Base-by-base conservation (phyloP, 441 rosid genomes). In the Isatis lusitanica region DNA sequence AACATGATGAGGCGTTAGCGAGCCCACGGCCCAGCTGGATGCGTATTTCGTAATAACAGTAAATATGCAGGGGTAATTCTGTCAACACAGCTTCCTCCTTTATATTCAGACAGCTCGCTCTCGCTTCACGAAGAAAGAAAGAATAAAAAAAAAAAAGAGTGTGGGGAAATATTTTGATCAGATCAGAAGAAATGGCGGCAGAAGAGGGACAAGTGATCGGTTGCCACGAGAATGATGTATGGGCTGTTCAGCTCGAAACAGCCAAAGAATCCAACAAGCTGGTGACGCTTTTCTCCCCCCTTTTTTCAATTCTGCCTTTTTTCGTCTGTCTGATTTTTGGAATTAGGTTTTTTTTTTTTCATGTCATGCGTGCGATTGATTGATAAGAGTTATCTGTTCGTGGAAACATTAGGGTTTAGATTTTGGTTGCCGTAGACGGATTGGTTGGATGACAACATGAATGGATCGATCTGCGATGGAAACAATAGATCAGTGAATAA, bases 131-230 rank as follows among this genome's bases (percentile, higher is more conserved):
- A 15, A 18, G 13, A 43, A 9, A 3, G 28, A 2, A 2, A 21
- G 24, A 21, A 21, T 26, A 26, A 26, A 51, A 35, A 12, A 11
- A 4, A 26, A 26, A 51, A 35, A 12, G 8, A 4, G 56, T 21
- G 50, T 43, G 3, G 28, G 28, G 28, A 0, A 26, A 26, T 26
- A 4, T 7, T 3, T 6, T 5, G 28, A 35, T n/a, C 31, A 56
- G 80, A 42, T 58, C 16, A 31, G 28, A 44, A 62, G 73, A 47
- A 52, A 78, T 78, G 81, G 74, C 78, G 52, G 81, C 78, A 35
- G 81, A 73, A 62, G 81, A 78, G 12, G 81, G 81, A 36, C 81
- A 78, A 56, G 81, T 73, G 66, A 78, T 78, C 62, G 71, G 78
- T 73, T 67, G 77, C 15, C 81, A 78, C 66, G 9, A 70, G 55